Evolutionary conservation across 352 stramenopile species (phyloP).

Genomic region (Phytophthora chlamydospora): DNA sequence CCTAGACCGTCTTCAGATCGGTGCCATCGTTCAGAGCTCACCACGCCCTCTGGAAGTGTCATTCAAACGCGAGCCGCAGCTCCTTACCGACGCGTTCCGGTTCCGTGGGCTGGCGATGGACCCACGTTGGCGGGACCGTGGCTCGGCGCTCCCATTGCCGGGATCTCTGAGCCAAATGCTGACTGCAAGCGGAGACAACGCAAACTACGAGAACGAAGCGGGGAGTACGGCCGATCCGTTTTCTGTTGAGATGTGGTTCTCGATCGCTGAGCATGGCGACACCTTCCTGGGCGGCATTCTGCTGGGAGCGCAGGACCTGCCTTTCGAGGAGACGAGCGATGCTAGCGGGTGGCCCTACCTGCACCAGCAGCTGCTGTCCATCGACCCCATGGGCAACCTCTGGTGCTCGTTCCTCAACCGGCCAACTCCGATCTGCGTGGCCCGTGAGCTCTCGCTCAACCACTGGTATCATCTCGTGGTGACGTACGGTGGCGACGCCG

Average conservation of each 20-base stretch:
- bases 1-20: slow-evolving; percentile 67
- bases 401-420: slow-evolving; percentile 61
- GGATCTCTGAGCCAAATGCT: slow-evolving; percentile 50
- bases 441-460: slow-evolving; percentile 49
- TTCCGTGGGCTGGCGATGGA: slow-evolving; percentile 64
- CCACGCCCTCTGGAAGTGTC: slow-evolving; percentile 65
- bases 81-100: slow-evolving; percentile 63
- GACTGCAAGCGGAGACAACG: slow-evolving; percentile 17
- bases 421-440: slow-evolving; percentile 53
- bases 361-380: slow-evolving; percentile 64
- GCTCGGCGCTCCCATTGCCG: slow-evolving; percentile 53
- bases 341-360: slow-evolving; percentile 56
- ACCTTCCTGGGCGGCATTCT: slow-evolving; percentile 64
- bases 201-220: slow-evolving; percentile 21
- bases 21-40: slow-evolving; percentile 60
- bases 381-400: slow-evolving; percentile 66
- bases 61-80: slow-evolving; percentile 50
- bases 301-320: slow-evolving; percentile 63
- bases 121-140: slow-evolving; percentile 62
- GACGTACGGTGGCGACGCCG: slow-evolving; percentile 46
- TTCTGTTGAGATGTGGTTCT: slow-evolving; percentile 75
- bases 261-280: slow-evolving; percentile 55
- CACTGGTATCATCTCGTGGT: slow-evolving; percentile 79
- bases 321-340: slow-evolving; percentile 47
- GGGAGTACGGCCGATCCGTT: slow-evolving; percentile 40